Evolutionary conservation across 192 early-diverging fungal species (phyloP).

Genomic region (Podila epicladia): DNA sequence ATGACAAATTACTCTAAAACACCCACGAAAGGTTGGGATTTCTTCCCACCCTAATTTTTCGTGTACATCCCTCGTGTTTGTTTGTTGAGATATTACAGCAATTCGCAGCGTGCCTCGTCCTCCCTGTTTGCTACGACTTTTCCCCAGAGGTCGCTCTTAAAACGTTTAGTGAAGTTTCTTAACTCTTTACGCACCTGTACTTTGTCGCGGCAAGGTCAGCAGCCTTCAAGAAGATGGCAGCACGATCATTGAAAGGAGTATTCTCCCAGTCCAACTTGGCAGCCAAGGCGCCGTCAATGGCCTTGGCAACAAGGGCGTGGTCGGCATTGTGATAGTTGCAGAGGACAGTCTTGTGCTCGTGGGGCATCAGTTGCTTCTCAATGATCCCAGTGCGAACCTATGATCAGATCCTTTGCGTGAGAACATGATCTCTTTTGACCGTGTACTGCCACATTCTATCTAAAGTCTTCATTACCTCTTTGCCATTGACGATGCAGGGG

Average conservation of each 20-base stretch:
- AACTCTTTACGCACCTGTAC: conserved; percentile 73
- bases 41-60: too few species aligned
- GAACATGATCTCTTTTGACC: too few species aligned
- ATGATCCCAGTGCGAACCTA: conserved; percentile 68
- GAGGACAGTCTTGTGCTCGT: conserved; percentile 82
- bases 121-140: too few species aligned
- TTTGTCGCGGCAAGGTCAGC: conserved; percentile 91
- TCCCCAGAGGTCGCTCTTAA: too few species aligned
- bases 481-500: conserved; percentile 87
- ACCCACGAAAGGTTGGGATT: too few species aligned
- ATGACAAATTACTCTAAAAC: too few species aligned
- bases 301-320: conserved; percentile 72
- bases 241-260: conserved; percentile 93
- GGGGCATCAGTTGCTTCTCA: conserved; percentile 81
- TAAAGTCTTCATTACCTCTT: conserved; percentile 63
- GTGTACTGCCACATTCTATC: too few species aligned
- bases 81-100: too few species aligned
- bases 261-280: conserved; percentile 92
- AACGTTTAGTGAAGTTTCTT: too few species aligned
- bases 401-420: neutral
- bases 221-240: conserved; percentile 96
- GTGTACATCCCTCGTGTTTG: too few species aligned
- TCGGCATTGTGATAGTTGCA: conserved; percentile 89
- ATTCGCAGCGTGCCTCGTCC: too few species aligned
- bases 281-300: conserved; percentile 88